phyloP scores from a whole-genome alignment of 768 basidiomycete species.

The Lentinula aciculospora region DNA sequence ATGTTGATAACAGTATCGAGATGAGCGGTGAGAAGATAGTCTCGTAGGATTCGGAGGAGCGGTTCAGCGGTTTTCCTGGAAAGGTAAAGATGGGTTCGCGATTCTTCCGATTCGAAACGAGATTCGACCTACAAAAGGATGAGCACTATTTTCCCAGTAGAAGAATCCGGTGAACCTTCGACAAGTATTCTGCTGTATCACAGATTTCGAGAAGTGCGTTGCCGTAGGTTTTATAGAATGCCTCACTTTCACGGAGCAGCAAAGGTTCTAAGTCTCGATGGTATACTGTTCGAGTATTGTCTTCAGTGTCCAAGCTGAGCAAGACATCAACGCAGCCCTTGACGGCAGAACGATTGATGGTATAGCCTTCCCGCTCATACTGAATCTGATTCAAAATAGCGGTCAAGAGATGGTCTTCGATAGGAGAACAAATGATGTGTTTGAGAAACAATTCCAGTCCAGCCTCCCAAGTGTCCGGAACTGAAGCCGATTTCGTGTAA shows the following conservation, averaged over 20 bases:
- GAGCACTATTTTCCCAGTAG: not conserved
- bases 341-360: conserved; percentile 86
- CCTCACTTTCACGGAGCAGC: conserved; percentile 69
- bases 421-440: conserved; percentile 74
- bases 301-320: conserved; percentile 53
- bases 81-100: conserved; percentile 82
- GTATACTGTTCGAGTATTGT: conserved; percentile 60
- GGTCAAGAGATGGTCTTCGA: conserved; percentile 74
- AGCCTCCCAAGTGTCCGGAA: conserved; percentile 77
- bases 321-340: conserved; percentile 87
- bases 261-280: conserved; percentile 78
- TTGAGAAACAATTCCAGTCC: conserved; percentile 81
- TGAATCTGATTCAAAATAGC: conserved; percentile 86
- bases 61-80: conserved; percentile 65
- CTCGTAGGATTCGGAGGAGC: conserved; percentile 71
- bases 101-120: conserved; percentile 78
- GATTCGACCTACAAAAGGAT: conserved; percentile 57
- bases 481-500: conserved; percentile 66
- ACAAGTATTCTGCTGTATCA: conserved; percentile 79
- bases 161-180: conserved; percentile 44
- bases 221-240: conserved; percentile 78
- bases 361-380: conserved; percentile 87
- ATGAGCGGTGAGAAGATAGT: conserved; percentile 73
- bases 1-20: conserved; percentile 69
- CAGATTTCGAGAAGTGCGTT: conserved; percentile 62